Percentiles rank a stretch among this genome's conserved stretches.
Evolutionary conservation across 768 basidiomycete species (phyloP).

Genomic region (Mycena rosella): DNA sequence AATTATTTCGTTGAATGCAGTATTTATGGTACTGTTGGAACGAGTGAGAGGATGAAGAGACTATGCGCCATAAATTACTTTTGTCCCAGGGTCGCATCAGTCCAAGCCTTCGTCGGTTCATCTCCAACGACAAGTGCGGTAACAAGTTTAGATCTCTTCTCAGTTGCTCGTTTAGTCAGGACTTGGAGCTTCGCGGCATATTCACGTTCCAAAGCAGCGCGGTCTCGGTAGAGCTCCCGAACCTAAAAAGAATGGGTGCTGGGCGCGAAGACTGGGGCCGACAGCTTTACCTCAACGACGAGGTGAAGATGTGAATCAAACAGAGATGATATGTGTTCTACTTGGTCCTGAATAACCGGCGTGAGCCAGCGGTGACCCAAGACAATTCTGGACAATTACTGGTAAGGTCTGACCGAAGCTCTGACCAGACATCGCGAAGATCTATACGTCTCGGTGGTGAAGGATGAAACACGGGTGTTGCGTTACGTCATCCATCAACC

Average conservation of each 20-base stretch:
- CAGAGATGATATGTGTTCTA: conserved; percentile 68
- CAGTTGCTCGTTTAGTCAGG: conserved; percentile 74
- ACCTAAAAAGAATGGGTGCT: conserved; percentile 57
- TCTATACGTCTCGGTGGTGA: background rate
- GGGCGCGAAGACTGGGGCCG: conserved; percentile 9
- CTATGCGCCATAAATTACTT: conserved; percentile 55
- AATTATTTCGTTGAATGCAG: conserved; percentile 78
- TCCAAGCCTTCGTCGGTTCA: conserved; percentile 74
- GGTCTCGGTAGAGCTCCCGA: conserved; percentile 78
- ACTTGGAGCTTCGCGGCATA: conserved; percentile 80
- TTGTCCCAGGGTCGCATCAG: conserved; percentile 62
- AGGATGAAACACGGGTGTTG: background rate
- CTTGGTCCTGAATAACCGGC: conserved; percentile 70
- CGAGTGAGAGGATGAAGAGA: conserved; percentile 25
- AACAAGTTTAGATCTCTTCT: conserved; percentile 76
- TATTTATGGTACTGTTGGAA: conserved; percentile 72
- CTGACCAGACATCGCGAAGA: conserved; percentile 37
- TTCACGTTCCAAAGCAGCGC: conserved; percentile 79
- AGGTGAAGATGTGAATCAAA: conserved; percentile 77
- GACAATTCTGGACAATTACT: conserved; percentile 49
- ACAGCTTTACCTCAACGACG: conserved; percentile 68
- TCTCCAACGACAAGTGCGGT: conserved; percentile 70
- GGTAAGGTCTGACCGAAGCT: conserved; percentile 68
- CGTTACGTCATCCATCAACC: conserved; percentile 2
- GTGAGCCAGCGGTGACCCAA: conserved; percentile 21